phyloP scores from a whole-genome alignment of 2,329 filamentous ascomycete species.

The Pseudocercospora vitis region DNA sequence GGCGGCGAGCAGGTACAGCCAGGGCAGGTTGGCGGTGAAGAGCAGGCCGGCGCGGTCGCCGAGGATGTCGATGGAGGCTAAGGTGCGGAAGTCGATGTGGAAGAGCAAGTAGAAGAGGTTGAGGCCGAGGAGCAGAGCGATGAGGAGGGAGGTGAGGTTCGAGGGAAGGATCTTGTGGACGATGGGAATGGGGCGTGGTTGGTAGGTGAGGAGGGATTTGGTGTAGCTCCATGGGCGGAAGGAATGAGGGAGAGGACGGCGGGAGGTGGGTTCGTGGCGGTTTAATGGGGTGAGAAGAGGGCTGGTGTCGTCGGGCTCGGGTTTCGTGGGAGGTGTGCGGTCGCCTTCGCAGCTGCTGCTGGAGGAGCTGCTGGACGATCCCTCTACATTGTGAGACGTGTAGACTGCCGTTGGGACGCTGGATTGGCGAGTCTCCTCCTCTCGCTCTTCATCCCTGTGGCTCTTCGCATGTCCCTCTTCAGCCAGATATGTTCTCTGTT shows the following conservation, averaged over 20 bases:
- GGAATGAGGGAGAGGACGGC: background rate
- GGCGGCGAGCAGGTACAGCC: constrained; percentile 63
- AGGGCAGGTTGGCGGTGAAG: constrained; percentile 53
- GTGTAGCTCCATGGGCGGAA: constrained; percentile 11
- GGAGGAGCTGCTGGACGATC: constrained; percentile 39
- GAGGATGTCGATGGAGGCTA: constrained; percentile 46
- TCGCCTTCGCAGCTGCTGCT: constrained; percentile 42
- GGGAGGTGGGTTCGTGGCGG: background rate
- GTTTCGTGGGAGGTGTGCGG: constrained; percentile 35
- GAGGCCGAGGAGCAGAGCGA: constrained; percentile 53
- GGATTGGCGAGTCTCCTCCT: background rate
- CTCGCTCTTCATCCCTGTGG: background rate
- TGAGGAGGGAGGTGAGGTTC: constrained; percentile 56
- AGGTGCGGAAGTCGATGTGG: constrained; percentile 46
- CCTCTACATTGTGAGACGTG: constrained; percentile 5
- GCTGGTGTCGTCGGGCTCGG: constrained; percentile 4
- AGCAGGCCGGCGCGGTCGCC: constrained; percentile 59
- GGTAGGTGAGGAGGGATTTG: constrained; percentile 51
- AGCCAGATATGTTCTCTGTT: background rate
- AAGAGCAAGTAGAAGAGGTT: constrained; percentile 62
- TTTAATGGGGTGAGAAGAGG: constrained; percentile 38
- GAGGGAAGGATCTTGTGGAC: constrained; percentile 58
- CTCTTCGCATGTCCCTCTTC: background rate
- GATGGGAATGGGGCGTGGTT: constrained; percentile 58
- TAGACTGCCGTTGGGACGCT: constrained; percentile 2